These are phyloP conservation scores for Fusarium nygamai DNA, from an alignment of 2,329 filamentous ascomycete genomes.

Conservation along the genomic window DNA sequence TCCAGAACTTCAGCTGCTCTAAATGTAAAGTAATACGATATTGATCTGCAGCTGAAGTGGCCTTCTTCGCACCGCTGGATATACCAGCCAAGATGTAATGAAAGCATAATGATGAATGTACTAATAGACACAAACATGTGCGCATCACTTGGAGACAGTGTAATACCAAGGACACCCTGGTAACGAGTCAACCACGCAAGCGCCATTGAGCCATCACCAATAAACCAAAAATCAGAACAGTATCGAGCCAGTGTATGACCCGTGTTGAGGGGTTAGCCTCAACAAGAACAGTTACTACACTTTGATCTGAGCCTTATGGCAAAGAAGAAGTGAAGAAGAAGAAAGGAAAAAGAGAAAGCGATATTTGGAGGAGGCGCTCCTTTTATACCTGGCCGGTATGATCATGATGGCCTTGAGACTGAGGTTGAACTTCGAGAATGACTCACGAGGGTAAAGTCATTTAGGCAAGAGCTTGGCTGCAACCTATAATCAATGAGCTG, in stretches of 20 bases:
- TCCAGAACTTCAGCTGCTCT: background rate
- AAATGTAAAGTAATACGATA: background rate
- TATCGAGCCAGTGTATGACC: background rate
- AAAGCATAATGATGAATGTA: conserved; percentile 9
- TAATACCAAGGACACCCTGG: conserved; percentile 42
- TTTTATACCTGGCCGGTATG: conserved; percentile 19
- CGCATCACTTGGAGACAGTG: conserved; percentile 42
- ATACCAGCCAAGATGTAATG: conserved; percentile 38
- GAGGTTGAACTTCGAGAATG: background rate
- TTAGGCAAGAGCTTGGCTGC: background rate
- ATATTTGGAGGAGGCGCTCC: background rate
- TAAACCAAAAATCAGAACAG: conserved; percentile 35
- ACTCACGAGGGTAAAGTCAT: background rate
- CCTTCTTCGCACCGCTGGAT: conserved; percentile 38
- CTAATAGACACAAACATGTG: background rate
- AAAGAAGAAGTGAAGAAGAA: conserved; percentile 35
- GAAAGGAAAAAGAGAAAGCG: conserved; percentile 15
- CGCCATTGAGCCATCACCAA: conserved; percentile 13
- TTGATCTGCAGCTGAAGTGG: background rate
- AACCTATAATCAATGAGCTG: background rate
- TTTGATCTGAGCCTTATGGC: conserved; percentile 40
- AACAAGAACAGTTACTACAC: conserved; percentile 46
- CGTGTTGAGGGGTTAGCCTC: conserved; percentile 37
- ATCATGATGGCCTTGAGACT: background rate
- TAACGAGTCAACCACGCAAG: conserved; percentile 29